Percentiles rank a stretch among this genome's conserved stretches.
phyloP scores from a whole-genome alignment of 2,329 filamentous ascomycete species.

The Hymenoscyphus fructigenus region DNA sequence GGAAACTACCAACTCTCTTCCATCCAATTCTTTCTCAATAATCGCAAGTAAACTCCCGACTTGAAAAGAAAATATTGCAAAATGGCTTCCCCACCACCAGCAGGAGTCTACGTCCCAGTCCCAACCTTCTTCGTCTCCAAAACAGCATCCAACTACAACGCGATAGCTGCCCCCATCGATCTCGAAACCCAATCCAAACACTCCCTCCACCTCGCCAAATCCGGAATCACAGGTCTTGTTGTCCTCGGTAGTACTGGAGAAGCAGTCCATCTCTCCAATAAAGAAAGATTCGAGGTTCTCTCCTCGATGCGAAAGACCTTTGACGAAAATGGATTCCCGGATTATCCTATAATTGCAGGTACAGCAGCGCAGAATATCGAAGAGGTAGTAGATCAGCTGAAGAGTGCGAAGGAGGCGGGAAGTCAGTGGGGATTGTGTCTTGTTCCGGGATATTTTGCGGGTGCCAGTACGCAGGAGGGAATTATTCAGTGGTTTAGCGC shows the following conservation, averaged over 20 bases:
- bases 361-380: constrained; percentile 57
- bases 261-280: constrained; percentile 57
- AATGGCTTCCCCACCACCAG: constrained; percentile 28
- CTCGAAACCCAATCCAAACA: constrained; percentile 57
- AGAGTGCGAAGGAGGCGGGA: constrained; percentile 52
- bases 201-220: constrained; percentile 57
- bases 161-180: constrained; percentile 44
- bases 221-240: constrained; percentile 60
- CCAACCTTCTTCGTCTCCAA: constrained; percentile 58
- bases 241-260: constrained; percentile 64
- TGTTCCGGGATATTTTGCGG: constrained; percentile 64
- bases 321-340: constrained; percentile 53
- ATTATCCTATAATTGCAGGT: constrained; percentile 60
- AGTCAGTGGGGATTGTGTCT: constrained; percentile 63
- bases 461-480: constrained; percentile 55
- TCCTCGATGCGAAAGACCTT: constrained; percentile 53
- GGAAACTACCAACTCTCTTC: constrained; percentile 16
- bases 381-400: constrained; percentile 52
- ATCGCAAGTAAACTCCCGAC: neutral
- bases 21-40: neutral
- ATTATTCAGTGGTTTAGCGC: constrained; percentile 60
- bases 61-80: neutral
- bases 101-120: constrained; percentile 48
- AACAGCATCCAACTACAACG: constrained; percentile 29
- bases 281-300: constrained; percentile 56